Percentiles rank a stretch among this genome's conserved stretches.
These are phyloP conservation scores for Pleurotus sapidus DNA, from an alignment of 768 basidiomycete genomes.

Conservation along the genomic window DNA sequence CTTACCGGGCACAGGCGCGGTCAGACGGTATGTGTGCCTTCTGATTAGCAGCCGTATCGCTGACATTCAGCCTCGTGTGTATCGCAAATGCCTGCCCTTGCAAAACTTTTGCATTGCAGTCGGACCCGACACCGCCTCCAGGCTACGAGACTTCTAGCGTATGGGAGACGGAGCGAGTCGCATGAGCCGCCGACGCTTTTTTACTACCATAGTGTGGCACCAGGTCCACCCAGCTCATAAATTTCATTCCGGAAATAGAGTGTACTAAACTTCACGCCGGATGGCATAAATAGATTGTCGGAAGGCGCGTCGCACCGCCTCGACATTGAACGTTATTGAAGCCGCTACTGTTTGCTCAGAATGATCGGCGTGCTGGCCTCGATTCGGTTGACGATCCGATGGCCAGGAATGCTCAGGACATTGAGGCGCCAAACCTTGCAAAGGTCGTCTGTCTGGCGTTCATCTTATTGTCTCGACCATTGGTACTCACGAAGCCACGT, in stretches of 20 bases:
- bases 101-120: constrained; percentile 33
- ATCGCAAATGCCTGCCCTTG: background rate
- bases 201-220: background rate
- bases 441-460: background rate
- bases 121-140: constrained; percentile 64
- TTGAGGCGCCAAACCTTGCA: background rate
- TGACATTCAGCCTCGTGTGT: background rate
- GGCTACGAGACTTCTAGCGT: constrained; percentile 70
- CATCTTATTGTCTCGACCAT: background rate
- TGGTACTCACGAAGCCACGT: too few relatives aligned
- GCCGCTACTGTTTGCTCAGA: too few relatives aligned
- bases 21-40: constrained; percentile 63
- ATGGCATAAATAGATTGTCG: background rate
- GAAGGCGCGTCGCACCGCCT: background rate
- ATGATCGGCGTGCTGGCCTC: too few relatives aligned
- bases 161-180: constrained; percentile 64
- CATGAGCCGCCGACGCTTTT: constrained; percentile 14
- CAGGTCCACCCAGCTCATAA: background rate
- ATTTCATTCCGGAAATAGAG: background rate
- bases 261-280: background rate
- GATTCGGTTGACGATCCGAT: background rate
- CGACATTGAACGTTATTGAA: background rate
- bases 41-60: background rate
- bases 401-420: background rate
- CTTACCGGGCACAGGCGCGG: constrained; percentile 86